Evolutionary conservation across 768 basidiomycete species (phyloP).

Genomic region (Pleurotus sapidus): DNA sequence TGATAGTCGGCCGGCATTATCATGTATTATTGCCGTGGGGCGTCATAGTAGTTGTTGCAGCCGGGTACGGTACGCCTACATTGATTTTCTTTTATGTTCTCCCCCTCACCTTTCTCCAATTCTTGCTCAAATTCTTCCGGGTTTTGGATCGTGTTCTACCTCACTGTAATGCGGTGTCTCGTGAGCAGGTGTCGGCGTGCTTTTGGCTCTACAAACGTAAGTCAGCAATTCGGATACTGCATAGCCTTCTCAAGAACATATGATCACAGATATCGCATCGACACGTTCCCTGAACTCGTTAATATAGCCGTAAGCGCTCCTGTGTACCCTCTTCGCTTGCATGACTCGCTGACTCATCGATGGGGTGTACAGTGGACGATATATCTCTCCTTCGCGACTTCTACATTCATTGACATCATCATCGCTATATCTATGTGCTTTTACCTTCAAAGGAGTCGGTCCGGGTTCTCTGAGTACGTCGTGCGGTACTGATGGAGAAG

Average conservation of each 20-base stretch:
- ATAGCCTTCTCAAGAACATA: too few species aligned
- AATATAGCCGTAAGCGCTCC: background rate
- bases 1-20: constrained; percentile 5
- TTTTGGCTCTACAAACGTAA: constrained; percentile 1
- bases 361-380: constrained; percentile 21
- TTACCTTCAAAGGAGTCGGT: constrained; percentile 19
- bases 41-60: constrained; percentile 2
- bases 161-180: too few species aligned
- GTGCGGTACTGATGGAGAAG: too few species aligned
- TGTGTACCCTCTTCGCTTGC: background rate
- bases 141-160: too few species aligned
- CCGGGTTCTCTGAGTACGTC: constrained; percentile 10
- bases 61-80: background rate
- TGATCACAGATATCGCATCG: background rate
- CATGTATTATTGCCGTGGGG: constrained; percentile 6
- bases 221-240: background rate
- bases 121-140: too few species aligned
- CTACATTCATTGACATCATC: constrained; percentile 20
- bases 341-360: background rate
- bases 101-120: too few species aligned
- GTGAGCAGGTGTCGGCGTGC: background rate
- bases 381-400: constrained; percentile 18
- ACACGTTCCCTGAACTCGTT: background rate
- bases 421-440: constrained; percentile 22
- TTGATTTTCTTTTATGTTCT: background rate